These are phyloP conservation scores for Bipolaris victoriae DNA, from an alignment of 2,329 filamentous ascomycete species.

Conservation along the genomic window DNA sequence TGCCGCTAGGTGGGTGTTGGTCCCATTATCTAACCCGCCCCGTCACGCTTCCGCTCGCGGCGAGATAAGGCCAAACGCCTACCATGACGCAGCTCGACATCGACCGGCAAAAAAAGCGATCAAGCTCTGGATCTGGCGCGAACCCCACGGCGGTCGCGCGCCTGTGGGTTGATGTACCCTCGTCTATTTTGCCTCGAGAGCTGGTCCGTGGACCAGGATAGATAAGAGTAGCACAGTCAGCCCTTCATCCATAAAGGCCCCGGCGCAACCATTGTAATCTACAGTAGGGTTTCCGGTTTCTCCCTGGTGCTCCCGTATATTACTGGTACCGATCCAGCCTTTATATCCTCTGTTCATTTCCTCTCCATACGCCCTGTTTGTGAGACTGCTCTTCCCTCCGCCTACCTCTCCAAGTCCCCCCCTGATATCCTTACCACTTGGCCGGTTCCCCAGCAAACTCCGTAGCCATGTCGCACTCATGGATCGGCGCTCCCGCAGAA, in stretches of 20 bases:
- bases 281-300: conserved; percentile 41
- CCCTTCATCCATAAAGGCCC: conserved; percentile 43
- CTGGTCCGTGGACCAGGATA: conserved; percentile 44
- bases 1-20: conserved; percentile 16
- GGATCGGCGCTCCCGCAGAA: conserved; percentile 52
- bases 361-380: conserved; percentile 19
- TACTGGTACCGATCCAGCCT: conserved; percentile 34
- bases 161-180: conserved; percentile 39
- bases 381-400: conserved; percentile 14
- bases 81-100: conserved; percentile 38
- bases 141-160: conserved; percentile 45
- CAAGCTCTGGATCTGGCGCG: conserved; percentile 43
- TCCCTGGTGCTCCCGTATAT: conserved; percentile 41
- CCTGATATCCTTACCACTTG: conserved; percentile 14
- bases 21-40: conserved; percentile 20
- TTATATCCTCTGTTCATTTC: conserved; percentile 16
- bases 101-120: conserved; percentile 39
- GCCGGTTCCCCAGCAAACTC: conserved; percentile 17
- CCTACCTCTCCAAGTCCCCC: conserved; percentile 6
- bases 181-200: conserved; percentile 46
- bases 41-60: conserved; percentile 23
- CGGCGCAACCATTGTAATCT: conserved; percentile 36
- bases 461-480: conserved; percentile 56
- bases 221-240: conserved; percentile 47
- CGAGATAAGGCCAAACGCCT: conserved; percentile 30